These are phyloP conservation scores for Aquanectria penicillioides DNA, from an alignment of 2,329 filamentous ascomycete genomes.

Conservation along the genomic window DNA sequence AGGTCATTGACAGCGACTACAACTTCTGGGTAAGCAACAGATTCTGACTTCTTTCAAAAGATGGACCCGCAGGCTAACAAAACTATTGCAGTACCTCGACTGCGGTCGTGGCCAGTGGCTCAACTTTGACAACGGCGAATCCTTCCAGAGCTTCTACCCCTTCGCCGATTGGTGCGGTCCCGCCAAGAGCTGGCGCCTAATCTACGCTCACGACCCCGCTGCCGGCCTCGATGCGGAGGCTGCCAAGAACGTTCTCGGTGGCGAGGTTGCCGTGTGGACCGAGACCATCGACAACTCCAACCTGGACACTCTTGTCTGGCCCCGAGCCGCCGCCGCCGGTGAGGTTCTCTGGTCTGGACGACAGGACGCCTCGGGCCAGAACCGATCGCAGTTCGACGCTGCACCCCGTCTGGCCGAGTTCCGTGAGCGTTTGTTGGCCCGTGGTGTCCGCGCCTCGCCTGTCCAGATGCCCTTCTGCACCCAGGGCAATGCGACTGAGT, in stretches of 20 bases:
- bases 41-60: background rate
- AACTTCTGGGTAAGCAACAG: slow-evolving; percentile 75
- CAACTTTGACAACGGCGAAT: slow-evolving; percentile 69
- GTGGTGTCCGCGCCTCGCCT: slow-evolving; percentile 70
- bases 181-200: slow-evolving; percentile 81
- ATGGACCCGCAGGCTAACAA: slow-evolving; percentile 29
- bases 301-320: slow-evolving; percentile 82
- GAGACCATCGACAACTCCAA: slow-evolving; percentile 82
- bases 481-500: slow-evolving; percentile 43
- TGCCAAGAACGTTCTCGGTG: slow-evolving; percentile 78
- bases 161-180: slow-evolving; percentile 86
- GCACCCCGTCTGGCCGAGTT: slow-evolving; percentile 77
- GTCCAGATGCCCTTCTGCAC: slow-evolving; percentile 71
- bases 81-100: slow-evolving; percentile 74
- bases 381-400: slow-evolving; percentile 77
- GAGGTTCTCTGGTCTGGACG: slow-evolving; percentile 85
- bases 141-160: slow-evolving; percentile 67
- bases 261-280: slow-evolving; percentile 84
- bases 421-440: slow-evolving; percentile 77
- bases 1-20: slow-evolving; percentile 80
- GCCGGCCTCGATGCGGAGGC: slow-evolving; percentile 68
- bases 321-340: slow-evolving; percentile 75
- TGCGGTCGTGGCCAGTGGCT: slow-evolving; percentile 85
- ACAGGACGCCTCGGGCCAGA: slow-evolving; percentile 71
- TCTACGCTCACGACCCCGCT: slow-evolving; percentile 83